phyloP scores from a whole-genome alignment of 148 eudicot genomes.

The Silene latifolia region DNA sequence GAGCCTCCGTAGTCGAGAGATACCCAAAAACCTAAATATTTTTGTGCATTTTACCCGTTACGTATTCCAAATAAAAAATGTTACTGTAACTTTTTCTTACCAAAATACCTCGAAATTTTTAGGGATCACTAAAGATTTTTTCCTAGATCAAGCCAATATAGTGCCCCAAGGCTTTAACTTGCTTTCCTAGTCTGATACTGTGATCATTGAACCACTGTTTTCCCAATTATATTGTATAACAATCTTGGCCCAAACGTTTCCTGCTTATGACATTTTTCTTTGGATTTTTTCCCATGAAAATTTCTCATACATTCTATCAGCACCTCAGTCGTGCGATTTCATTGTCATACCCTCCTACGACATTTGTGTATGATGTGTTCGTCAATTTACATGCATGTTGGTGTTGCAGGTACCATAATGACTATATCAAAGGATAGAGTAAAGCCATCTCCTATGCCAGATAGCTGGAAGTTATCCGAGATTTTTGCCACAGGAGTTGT shows the following conservation, averaged over 20 bases:
- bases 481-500: conserved; percentile 86
- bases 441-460: conserved; percentile 95
- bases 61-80: too few relatives aligned
- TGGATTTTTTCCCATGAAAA: not conserved
- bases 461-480: conserved; percentile 97
- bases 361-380: not conserved
- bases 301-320: not conserved
- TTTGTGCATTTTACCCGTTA: too few relatives aligned
- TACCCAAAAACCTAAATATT: too few relatives aligned
- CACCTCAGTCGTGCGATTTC: not conserved
- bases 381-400: conserved; percentile 14
- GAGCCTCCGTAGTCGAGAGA: too few relatives aligned
- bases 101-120: too few relatives aligned
- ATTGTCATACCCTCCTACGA: not conserved
- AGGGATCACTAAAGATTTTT: too few relatives aligned
- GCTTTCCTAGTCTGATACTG: not conserved
- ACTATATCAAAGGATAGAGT: conserved; percentile 98
- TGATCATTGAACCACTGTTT: not conserved
- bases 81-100: too few relatives aligned
- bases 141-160: too few relatives aligned
- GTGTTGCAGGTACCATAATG: conserved; percentile 82
- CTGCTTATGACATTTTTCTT: not conserved
- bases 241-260: not conserved
- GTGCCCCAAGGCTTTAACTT: not conserved
- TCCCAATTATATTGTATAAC: not conserved